Evolutionary conservation across 169 alveolate species (phyloP).

Genomic region (Perkinsus marinus): DNA sequence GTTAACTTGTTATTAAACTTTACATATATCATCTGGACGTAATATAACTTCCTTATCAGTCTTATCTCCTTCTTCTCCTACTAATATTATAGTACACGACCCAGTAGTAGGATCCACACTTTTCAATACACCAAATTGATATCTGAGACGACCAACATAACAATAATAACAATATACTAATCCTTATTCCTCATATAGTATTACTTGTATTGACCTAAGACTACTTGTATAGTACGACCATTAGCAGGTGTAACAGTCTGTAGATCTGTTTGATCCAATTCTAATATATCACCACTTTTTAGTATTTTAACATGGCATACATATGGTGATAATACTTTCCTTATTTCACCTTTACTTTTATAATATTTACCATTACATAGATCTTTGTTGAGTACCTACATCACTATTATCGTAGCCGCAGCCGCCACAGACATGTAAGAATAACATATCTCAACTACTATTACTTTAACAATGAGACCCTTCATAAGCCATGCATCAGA

Average conservation of each 20-base stretch:
- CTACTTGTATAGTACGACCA: not conserved
- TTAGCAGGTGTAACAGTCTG: not conserved
- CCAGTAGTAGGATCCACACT: not conserved
- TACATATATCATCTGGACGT: not conserved
- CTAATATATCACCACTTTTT: not conserved
- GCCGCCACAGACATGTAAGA: not conserved
- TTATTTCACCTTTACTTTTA: not conserved
- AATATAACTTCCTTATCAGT: not conserved
- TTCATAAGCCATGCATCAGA: not conserved
- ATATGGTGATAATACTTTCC: not conserved
- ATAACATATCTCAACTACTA: not conserved
- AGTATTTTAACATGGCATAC: not conserved
- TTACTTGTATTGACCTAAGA: not conserved
- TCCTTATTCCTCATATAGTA: not conserved
- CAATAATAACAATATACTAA: not conserved
- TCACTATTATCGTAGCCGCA: not conserved
- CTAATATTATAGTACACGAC: not conserved
- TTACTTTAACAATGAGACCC: not conserved
- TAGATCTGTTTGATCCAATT: not conserved
- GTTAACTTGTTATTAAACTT: not conserved
- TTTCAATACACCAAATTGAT: not conserved
- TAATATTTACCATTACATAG: not conserved
- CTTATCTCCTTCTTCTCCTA: not conserved
- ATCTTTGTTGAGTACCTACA: not conserved
- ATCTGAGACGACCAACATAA: not conserved